phyloP scores from a whole-genome alignment of 768 basidiomycete species.

The Lyophyllum semitale region DNA sequence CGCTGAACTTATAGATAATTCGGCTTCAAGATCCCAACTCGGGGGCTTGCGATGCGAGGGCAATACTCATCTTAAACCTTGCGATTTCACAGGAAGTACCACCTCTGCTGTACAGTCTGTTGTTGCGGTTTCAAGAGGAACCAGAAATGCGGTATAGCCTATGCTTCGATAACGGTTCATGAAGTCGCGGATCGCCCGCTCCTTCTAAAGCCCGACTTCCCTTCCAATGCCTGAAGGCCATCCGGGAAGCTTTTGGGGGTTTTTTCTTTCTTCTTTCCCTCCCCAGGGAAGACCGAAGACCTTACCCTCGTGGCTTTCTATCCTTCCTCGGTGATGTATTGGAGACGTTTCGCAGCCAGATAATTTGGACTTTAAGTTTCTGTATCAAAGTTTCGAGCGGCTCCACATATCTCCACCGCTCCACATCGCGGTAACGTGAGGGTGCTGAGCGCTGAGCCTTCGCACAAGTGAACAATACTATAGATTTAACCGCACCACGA shows the following conservation, averaged over 20 bases:
- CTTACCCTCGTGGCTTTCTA: constrained; percentile 6
- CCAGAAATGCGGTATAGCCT: neutral
- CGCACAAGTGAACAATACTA: no score
- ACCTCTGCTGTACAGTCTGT: neutral
- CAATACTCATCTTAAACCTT: neutral
- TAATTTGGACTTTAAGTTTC: no score
- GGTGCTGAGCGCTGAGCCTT: no score
- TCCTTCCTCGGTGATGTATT: constrained; percentile 9
- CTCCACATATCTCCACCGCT: no score
- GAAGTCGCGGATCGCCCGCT: constrained; percentile 19
- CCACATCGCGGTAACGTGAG: no score
- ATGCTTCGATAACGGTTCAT: constrained; percentile 20
- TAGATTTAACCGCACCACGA: no score
- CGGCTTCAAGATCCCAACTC: neutral
- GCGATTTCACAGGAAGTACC: neutral
- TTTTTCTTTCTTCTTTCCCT: constrained; percentile 2
- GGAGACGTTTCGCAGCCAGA: no score
- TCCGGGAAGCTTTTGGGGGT: constrained; percentile 10
- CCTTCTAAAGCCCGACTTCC: constrained; percentile 16
- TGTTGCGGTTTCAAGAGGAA: neutral
- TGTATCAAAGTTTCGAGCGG: no score
- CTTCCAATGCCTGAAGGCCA: constrained; percentile 12
- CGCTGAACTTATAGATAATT: neutral
- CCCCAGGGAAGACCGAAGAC: no score
- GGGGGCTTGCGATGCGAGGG: neutral